Percentiles rank a stretch among this genome's conserved stretches.
Evolutionary conservation across 108 stramenopile genomes (phyloP).

Genomic region (Fistulifera solaris): DNA sequence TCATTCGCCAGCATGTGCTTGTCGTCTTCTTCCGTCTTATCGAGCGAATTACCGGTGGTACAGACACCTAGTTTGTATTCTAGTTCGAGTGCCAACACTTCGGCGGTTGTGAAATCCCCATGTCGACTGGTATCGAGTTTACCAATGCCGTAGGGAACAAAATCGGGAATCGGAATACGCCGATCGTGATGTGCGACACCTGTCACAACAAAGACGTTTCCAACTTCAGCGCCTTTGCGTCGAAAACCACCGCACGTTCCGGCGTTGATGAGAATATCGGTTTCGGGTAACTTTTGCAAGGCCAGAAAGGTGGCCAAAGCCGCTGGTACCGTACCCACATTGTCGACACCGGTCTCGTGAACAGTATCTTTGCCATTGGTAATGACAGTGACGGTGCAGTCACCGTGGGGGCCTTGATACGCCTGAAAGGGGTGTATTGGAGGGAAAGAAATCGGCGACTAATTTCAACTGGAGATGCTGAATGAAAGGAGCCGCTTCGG

Average conservation of each 20-base stretch:
- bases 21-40: constrained; percentile 72
- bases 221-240: constrained; percentile 83
- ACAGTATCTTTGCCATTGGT: constrained; percentile 84
- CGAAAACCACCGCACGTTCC: constrained; percentile 95
- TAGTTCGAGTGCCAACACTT: constrained; percentile 24
- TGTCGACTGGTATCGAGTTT: constrained; percentile 28
- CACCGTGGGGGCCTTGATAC: constrained; percentile 63
- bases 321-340: constrained; percentile 90
- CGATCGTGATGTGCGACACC: constrained; percentile 92
- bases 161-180: constrained; percentile 93
- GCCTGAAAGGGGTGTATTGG: constrained; percentile 70
- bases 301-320: constrained; percentile 72
- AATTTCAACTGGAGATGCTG: constrained; percentile 55
- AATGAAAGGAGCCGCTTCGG: constrained; percentile 86
- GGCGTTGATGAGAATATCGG: constrained; percentile 77
- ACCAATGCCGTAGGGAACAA: constrained; percentile 80
- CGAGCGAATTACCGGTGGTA: constrained; percentile 90
- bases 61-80: constrained; percentile 81
- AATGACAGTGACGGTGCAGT: constrained; percentile 79
- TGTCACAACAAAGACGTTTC: constrained; percentile 86
- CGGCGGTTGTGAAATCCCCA: constrained; percentile 10
- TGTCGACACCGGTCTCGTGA: constrained; percentile 83
- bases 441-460: constrained; percentile 60
- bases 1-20: constrained; percentile 71
- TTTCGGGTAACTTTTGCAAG: constrained; percentile 35